Evolutionary conservation across 371 early-diverging fungal genomes (phyloP).

Genomic region (Parasitella parasitica): DNA sequence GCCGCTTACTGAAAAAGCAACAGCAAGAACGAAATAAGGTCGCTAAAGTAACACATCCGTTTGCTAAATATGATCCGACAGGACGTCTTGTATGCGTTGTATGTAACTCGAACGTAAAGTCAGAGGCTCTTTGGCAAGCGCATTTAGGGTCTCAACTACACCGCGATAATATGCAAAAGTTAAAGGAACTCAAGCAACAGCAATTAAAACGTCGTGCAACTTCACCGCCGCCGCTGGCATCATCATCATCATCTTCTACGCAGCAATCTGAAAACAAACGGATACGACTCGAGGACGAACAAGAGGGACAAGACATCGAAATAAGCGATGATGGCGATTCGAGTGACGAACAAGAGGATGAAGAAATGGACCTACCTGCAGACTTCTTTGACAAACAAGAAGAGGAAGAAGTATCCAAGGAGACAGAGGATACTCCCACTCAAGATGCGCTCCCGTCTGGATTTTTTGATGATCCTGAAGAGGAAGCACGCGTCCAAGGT

Average conservation of each 20-base stretch:
- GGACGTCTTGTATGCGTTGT: slow-evolving; percentile 36
- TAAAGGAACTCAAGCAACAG: slow-evolving; percentile 32
- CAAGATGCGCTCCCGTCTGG: slow-evolving; percentile 30
- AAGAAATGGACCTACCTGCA: slow-evolving; percentile 12
- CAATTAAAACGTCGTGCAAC: slow-evolving; percentile 21
- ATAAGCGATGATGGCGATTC: neutral
- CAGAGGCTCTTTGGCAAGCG: slow-evolving; percentile 38
- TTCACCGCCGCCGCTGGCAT: slow-evolving; percentile 4
- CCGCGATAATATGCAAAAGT: slow-evolving; percentile 39
- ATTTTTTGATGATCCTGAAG: slow-evolving; percentile 50
- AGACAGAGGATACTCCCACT: neutral
- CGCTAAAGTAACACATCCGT: slow-evolving; percentile 37
- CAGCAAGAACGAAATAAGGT: slow-evolving; percentile 35
- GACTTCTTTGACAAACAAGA: slow-evolving; percentile 28
- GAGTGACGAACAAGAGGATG: slow-evolving; percentile 20
- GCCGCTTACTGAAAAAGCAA: slow-evolving; percentile 44
- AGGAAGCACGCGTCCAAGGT: slow-evolving; percentile 44
- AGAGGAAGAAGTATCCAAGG: slow-evolving; percentile 9
- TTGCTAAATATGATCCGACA: slow-evolving; percentile 47
- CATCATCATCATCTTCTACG: neutral
- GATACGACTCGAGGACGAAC: slow-evolving; percentile 23
- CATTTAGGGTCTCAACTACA: slow-evolving; percentile 38
- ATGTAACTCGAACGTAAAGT: slow-evolving; percentile 33
- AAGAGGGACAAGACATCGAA: slow-evolving; percentile 9
- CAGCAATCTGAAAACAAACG: slow-evolving; percentile 6